Percentiles rank a stretch among this genome's conserved stretches.
Evolutionary conservation across 148 eudicot genomes (phyloP).

Genomic region (Rhododendron griersonianum): DNA sequence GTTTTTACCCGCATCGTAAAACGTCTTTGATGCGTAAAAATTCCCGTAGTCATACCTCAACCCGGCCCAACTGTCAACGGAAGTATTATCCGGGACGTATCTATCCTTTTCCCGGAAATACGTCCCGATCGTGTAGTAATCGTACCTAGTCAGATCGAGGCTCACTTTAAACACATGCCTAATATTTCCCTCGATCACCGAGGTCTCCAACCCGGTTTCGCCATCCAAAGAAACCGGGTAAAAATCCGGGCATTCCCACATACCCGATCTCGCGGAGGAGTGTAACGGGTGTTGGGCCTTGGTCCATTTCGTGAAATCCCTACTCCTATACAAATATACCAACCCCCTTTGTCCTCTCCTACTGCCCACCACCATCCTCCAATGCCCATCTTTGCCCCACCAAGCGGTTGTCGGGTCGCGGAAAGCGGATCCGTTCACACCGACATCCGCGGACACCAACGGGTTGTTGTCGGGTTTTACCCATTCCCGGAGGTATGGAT

Average conservation of each 20-base stretch:
- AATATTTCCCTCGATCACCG: constrained; percentile 22
- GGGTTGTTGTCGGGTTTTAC: constrained; percentile 81
- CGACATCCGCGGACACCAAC: constrained; percentile 31
- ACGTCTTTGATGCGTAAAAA: constrained; percentile 77
- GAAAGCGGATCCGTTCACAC: constrained; percentile 41
- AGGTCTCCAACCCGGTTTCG: constrained; percentile 46
- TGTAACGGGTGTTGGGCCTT: constrained; percentile 64
- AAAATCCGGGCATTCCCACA: constrained; percentile 90
- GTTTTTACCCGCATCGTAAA: constrained; percentile 41
- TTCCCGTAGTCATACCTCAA: constrained; percentile 81
- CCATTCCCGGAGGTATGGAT: constrained; percentile 68
- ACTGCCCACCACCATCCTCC: constrained; percentile 57
- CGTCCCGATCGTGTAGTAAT: constrained; percentile 64
- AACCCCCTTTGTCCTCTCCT: constrained; percentile 42
- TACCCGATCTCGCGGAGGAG: constrained; percentile 41
- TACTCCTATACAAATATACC: constrained; percentile 53
- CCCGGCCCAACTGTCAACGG: constrained; percentile 67
- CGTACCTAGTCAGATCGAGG: constrained; percentile 61
- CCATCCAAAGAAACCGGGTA: constrained; percentile 45
- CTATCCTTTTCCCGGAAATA: constrained; percentile 31
- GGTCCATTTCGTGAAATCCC: constrained; percentile 52
- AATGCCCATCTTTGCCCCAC: constrained; percentile 34
- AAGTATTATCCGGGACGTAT: constrained; percentile 41
- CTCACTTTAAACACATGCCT: constrained; percentile 74
- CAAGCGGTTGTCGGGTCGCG: constrained; percentile 70